Conservation (phyloP, 495 filamentous ascomycete genomes). For the Aspergillus kassunensis region DNA sequence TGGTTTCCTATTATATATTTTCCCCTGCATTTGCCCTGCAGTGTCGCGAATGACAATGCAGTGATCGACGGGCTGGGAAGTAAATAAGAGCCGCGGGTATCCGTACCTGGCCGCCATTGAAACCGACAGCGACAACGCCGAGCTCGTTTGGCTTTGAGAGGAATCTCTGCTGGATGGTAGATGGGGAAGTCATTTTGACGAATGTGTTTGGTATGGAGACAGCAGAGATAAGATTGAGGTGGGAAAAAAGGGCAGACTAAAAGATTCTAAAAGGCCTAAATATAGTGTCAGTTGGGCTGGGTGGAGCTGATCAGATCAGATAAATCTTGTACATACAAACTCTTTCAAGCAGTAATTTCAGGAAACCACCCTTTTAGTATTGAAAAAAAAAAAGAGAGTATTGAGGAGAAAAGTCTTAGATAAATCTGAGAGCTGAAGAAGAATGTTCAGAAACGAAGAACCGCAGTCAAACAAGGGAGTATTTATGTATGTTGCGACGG, state of each 20-base stretch:
- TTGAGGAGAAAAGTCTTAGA: too few relatives aligned
- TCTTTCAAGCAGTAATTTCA: too few relatives aligned
- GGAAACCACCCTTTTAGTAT: too few relatives aligned
- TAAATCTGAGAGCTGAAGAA: too few relatives aligned
- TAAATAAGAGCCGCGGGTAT: conserved; percentile 6
- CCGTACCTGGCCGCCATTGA: conserved; percentile 91
- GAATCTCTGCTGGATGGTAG: conserved; percentile 76
- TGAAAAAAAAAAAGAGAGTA: too few relatives aligned
- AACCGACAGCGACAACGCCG: conserved; percentile 91
- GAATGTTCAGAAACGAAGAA: neutral
- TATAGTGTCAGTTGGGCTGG: conserved; percentile 7
- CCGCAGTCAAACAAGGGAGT: neutral
- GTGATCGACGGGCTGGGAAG: conserved; percentile 14
- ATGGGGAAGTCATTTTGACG: conserved; percentile 58
- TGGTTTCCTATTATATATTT: neutral
- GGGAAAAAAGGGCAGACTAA: conserved; percentile 17
- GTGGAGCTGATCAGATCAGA: neutral
- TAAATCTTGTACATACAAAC: neutral
- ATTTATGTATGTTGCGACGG: conserved; percentile 10
- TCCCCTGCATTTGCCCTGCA: neutral
- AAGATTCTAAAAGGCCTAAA: conserved; percentile 16
- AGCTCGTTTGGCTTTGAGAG: conserved; percentile 72
- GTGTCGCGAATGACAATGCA: neutral
- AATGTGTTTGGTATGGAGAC: neutral
- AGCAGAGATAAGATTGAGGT: conserved; percentile 1